Base-by-base conservation (phyloP, 2,329 filamentous ascomycete species). In the Phaeosphaeria sp. region DNA sequence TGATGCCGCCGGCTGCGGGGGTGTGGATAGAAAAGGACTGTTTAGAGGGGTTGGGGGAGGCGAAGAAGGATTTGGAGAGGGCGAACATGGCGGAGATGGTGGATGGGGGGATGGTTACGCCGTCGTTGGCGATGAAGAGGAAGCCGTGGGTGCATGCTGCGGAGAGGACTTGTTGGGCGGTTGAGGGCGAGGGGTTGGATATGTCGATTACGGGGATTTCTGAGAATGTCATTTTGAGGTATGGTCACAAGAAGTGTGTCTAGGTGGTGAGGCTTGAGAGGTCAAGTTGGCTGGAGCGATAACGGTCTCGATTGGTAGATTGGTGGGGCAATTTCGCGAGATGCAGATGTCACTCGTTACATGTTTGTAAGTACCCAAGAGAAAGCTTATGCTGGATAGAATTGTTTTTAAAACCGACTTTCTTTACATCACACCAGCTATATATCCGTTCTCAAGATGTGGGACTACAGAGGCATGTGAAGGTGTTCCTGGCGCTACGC, bases 101-200 rank as follows among this genome's bases (percentile, higher is more conserved):
- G 25, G 84, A 78, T 0, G 83, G 78, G 0, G 89, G 81, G 48
- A 97, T 91, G 6, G 90, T 87, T 13, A 83, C 82, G 44, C 88
- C 89, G 21, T 87, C 84, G 71, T 92, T 93, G 72, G 88, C 89
- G 69, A 98, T 88, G 74, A 95, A 98, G 60, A 97, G 86, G 77
- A 98, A 98, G 60, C 94, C 94, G 78, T 93, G 90, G 53, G 89
- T 87, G 39, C 88, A 86, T 2, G 93, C 93, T 1, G 94, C 94
- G 59, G 90, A 85, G 43, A 97, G 87, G 43, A 98, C 80, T 55
- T 83, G 84, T 61, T 87, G 84, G 54, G 86, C 86, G 51, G 90
- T 90, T 63, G 89, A 81, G 9, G 77, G 67, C 25, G 83, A 82
- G 5, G 84, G 80, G 18, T 84, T 82, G 3, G 88, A 89, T 63